Conservation (phyloP, 805 yeast genomes). For the Ogataea methylovora region DNA sequence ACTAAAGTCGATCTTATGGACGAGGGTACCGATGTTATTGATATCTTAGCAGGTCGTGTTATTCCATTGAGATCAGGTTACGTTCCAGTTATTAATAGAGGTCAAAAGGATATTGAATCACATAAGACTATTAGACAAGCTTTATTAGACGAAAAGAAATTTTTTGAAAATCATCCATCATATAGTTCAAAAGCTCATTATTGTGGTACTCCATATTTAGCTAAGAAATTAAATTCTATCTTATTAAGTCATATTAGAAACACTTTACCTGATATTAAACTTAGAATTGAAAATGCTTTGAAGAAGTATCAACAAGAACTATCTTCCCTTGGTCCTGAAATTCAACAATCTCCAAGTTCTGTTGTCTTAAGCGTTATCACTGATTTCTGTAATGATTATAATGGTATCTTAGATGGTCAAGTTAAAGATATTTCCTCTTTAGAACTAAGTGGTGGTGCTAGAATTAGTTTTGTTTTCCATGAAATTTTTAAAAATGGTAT, state of each 20-base stretch:
- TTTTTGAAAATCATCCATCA: constrained; percentile 84
- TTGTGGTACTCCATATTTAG: constrained; percentile 98
- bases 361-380: constrained; percentile 88
- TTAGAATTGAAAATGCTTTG: constrained; percentile 78
- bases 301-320: constrained; percentile 81
- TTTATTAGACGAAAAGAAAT: constrained; percentile 67
- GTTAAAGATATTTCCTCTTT: constrained; percentile 80
- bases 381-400: constrained; percentile 85
- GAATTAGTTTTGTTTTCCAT: constrained; percentile 94
- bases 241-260: constrained; percentile 84
- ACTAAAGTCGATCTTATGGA: constrained; percentile 98
- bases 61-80: constrained; percentile 94
- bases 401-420: constrained; percentile 87
- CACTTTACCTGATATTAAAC: constrained; percentile 87
- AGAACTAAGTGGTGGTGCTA: constrained; percentile 96
- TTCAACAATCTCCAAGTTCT: constrained; percentile 82
- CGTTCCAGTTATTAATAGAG: constrained; percentile 94
- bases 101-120: constrained; percentile 90
- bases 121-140: constrained; percentile 87
- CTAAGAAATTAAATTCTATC: constrained; percentile 83
- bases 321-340: constrained; percentile 74
- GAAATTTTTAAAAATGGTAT: constrained; percentile 93
- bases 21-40: constrained; percentile 94
- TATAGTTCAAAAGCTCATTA: constrained; percentile 89
- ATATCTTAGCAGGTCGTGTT: constrained; percentile 90